Percentiles rank a stretch among this genome's conserved stretches.
Conservation (phyloP, 2,329 filamentous ascomycete genomes). For the Epichloe sylvatica region DNA sequence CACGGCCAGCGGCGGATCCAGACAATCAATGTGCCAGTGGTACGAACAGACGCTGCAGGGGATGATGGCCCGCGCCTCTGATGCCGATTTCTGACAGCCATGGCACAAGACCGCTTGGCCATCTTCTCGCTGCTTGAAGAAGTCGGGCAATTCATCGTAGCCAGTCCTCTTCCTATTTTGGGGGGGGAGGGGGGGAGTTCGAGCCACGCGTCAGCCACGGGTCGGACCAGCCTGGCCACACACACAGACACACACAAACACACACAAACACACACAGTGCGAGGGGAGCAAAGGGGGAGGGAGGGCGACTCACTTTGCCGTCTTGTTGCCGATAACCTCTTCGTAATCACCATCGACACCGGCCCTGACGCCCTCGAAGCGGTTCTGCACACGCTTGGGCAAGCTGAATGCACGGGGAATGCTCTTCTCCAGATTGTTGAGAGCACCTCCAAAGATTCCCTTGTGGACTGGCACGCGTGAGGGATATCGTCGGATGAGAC, state of each 20-base stretch:
- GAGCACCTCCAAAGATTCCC: slow-evolving; percentile 48
- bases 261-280: not conserved
- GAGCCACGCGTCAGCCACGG: too few species aligned
- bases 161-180: slow-evolving; percentile 33
- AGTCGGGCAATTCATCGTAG: slow-evolving; percentile 51
- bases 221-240: not conserved
- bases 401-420: slow-evolving; percentile 62
- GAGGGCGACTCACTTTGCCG: slow-evolving; percentile 40
- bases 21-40: slow-evolving; percentile 85
- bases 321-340: slow-evolving; percentile 48
- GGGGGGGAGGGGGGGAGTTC: too few species aligned
- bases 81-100: slow-evolving; percentile 53
- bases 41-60: slow-evolving; percentile 72
- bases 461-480: slow-evolving; percentile 31
- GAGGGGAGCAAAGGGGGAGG: not conserved
- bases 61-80: slow-evolving; percentile 55
- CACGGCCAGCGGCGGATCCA: slow-evolving; percentile 69
- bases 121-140: slow-evolving; percentile 58
- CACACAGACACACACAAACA: too few species aligned
- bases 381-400: slow-evolving; percentile 54
- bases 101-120: slow-evolving; percentile 67
- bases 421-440: slow-evolving; percentile 50
- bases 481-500: slow-evolving; percentile 37
- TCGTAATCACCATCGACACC: slow-evolving; percentile 70
- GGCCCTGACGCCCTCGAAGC: slow-evolving; percentile 68